Conservation (phyloP, 352 stramenopile genomes). For the Pythium oligandrum region DNA sequence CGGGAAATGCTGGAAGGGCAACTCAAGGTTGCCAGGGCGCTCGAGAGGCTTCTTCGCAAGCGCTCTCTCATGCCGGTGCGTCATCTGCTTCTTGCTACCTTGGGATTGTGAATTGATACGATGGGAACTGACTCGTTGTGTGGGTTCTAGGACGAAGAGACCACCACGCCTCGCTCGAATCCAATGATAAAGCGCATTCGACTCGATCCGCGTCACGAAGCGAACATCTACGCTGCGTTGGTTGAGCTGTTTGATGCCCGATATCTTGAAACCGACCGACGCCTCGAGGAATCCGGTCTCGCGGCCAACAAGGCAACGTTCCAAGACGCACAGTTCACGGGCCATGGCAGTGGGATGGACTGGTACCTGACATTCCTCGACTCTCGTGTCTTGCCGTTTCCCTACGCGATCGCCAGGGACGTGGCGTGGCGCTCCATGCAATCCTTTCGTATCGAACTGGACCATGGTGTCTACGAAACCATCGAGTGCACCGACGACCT, state of each 20-base stretch:
- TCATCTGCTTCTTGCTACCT: neutral
- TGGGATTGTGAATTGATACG: neutral
- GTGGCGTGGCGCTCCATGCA: constrained; percentile 7
- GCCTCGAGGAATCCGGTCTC: no score
- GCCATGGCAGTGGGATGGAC: neutral
- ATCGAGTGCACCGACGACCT: constrained; percentile 1
- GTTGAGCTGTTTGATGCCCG: constrained; percentile 3
- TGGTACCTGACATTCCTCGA: constrained; percentile 9
- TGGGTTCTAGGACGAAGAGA: no score
- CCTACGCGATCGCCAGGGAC: constrained; percentile 2
- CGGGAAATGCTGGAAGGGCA: constrained; percentile 7
- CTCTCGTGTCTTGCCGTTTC: constrained; percentile 8
- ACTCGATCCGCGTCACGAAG: no score
- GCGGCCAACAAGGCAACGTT: no score
- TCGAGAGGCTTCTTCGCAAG: constrained; percentile 7
- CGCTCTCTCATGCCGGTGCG: neutral
- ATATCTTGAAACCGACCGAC: neutral
- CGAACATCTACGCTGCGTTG: no score
- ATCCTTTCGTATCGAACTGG: neutral
- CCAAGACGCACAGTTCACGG: neutral
- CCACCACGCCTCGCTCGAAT: no score
- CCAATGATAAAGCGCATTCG: no score
- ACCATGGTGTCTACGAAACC: constrained; percentile 5
- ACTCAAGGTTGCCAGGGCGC: constrained; percentile 1
- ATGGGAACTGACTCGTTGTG: neutral